These are phyloP conservation scores for Emergomyces africanus DNA, from an alignment of 2,329 filamentous ascomycete species.

Conservation along the genomic window DNA sequence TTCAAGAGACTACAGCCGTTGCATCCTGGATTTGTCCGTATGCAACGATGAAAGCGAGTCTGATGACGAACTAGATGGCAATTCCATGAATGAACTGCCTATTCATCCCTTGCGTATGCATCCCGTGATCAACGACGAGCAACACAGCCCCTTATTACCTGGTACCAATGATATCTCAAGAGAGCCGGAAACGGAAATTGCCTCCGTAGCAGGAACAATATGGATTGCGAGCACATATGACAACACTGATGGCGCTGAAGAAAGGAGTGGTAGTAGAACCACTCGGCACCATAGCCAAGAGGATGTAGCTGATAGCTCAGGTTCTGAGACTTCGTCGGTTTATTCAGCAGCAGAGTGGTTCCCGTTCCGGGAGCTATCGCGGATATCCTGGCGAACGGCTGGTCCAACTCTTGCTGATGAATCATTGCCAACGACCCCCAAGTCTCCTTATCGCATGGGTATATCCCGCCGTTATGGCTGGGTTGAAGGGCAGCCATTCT, in stretches of 20 bases:
- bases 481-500: not conserved
- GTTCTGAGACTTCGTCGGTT: not conserved
- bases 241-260: not conserved
- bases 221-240: not conserved
- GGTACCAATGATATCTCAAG: not conserved
- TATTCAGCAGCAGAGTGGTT: not conserved
- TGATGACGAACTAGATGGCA: not conserved
- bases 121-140: not conserved
- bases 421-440: not conserved
- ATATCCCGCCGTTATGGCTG: not conserved
- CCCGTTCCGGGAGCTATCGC: not conserved
- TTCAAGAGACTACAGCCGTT: not conserved
- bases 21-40: not conserved
- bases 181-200: not conserved
- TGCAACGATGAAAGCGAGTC: not conserved
- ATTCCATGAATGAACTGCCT: not conserved
- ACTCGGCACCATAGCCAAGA: not conserved
- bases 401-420: not conserved
- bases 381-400: not conserved
- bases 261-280: no score
- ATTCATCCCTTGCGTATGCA: not conserved
- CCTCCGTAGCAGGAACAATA: not conserved
- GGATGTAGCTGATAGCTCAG: not conserved
- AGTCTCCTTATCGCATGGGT: slow-evolving; percentile 4
- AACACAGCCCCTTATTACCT: not conserved